Base-by-base conservation (phyloP, 2,329 filamentous ascomycete species). In the Xenosphaeropsis pyriputrescens region DNA sequence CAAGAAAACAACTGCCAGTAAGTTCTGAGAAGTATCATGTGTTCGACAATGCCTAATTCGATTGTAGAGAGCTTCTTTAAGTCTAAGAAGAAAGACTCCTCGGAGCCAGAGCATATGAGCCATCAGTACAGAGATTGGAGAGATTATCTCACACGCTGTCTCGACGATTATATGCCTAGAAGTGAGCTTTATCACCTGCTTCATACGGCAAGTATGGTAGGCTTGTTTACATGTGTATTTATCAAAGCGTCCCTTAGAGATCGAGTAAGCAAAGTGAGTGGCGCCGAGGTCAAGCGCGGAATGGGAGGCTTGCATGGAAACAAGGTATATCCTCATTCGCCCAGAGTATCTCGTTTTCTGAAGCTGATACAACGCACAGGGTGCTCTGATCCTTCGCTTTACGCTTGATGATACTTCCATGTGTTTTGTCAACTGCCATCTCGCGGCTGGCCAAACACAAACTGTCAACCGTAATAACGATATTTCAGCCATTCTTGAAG, bases 101-200 rank as follows among this genome's bases (percentile, higher is more conserved):
- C 80, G 1, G 81, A 85, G 36, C 79, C 84, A 50, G 86, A 95
- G 56, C 75, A 88, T 48, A 96, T 96, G 85, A 93, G 85, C 57
- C 88, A 93, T 48, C 88, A 95, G 53, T 98, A 98, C 57, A 83
- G 91, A 45, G 85, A 93, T 43, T 98, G 91, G 91, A 75, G 85
- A 52, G 86, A 96, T 55, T 88, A 93, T 55, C 65, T 98, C 19
- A 77, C 82, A 31, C 75, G 83, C 41, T 77, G 76, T 37, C 66
- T 98, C 30, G 85, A 94, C 52, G 85, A 93, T 47, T 78, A 79
- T 50, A 83, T 91, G 72, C 80, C 83, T 0, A 61, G 70, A 6
- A 72, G 82, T 38, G 75, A 86, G 44, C 64, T 83, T 11, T 98
- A 96, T 52, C 77, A 85, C 34, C 70, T 94, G 5, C 66, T 98